Percentiles rank a stretch among this genome's conserved stretches.
Evolutionary conservation across 106 monocot species (phyloP).

Genomic region (Allium fistulosum): DNA sequence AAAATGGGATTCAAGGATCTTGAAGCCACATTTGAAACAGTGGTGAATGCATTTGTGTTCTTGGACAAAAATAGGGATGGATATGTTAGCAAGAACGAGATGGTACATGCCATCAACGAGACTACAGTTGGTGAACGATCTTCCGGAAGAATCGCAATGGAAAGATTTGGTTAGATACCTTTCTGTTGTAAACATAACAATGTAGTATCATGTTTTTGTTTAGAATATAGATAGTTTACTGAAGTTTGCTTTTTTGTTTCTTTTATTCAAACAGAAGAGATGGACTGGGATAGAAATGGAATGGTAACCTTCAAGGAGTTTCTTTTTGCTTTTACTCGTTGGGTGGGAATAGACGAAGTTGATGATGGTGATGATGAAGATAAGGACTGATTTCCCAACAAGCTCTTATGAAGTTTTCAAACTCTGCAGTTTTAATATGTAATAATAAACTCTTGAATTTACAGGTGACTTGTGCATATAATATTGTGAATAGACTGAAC

Average conservation of each 20-base stretch:
- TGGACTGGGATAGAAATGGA: slow-evolving; percentile 73
- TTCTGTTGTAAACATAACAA: background rate
- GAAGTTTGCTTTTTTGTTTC: background rate
- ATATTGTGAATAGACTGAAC: no score
- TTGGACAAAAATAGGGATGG: slow-evolving; percentile 69
- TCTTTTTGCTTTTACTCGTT: slow-evolving; percentile 80
- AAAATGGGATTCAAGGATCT: slow-evolving; percentile 51
- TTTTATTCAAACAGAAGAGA: slow-evolving; percentile 54
- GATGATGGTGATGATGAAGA: slow-evolving; percentile 50
- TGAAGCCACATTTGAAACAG: slow-evolving; percentile 65
- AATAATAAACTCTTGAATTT: no score
- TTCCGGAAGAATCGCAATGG: slow-evolving; percentile 86
- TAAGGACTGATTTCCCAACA: background rate
- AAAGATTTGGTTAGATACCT: slow-evolving; percentile 56
- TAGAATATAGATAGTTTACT: background rate
- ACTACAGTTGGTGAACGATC: slow-evolving; percentile 56
- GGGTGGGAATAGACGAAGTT: slow-evolving; percentile 74
- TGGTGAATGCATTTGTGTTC: slow-evolving; percentile 78
- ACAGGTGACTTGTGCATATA: no score
- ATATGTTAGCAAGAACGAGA: slow-evolving; percentile 73
- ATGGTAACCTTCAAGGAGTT: slow-evolving; percentile 94
- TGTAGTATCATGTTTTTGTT: background rate
- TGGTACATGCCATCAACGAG: slow-evolving; percentile 78
- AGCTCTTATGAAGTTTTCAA: no score
- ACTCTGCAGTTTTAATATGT: no score